Evolutionary conservation across 2,329 filamentous ascomycete genomes (phyloP), one percentile per base, ranked within the genome.

Genomic region (Fusarium veterinarium): DNA sequence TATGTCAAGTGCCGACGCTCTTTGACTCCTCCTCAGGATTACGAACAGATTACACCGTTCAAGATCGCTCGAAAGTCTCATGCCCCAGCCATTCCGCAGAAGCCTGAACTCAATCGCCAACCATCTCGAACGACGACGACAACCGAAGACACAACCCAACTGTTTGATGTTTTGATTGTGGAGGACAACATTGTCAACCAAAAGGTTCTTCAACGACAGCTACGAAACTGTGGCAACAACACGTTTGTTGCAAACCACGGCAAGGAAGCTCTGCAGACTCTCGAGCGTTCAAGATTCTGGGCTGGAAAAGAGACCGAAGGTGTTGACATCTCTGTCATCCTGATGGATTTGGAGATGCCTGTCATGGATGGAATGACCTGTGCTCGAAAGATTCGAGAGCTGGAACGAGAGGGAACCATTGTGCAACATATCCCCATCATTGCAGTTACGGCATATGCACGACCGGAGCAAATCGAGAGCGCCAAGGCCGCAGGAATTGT

Each of bases 291-390:
- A 13, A 83, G 84, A 10, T 90, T 88, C 77, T 90, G 89, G 89
- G 78, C 79, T 28, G 85, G 85, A 19, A 81, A 85, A 13, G 84
- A 86, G 68, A 66, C 80, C 20, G 81, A 84, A 19, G 86, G 86
- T 5, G 81, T 85, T 13, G 86, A 90, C 52, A 86, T 93, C 30
- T 89, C 90, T 13, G 86, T 94, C 49, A 91, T 95, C 17, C 81
- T 95, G 10, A 94, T 95, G 92, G 93, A 95, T 77, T 85, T 94
- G 52, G 92, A 95, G 77, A 95, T 95, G 93, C 93, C 93, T 2
- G 87, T 94, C 46, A 95, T 95, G 93, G 92, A 95, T 76, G 93
- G 93, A 40, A 89, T 93, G 80, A 92, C 91, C 5, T 94, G 92
- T 71, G 91, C 92, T 17, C 86, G 87, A 45, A 88, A 85, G 67